Evolutionary conservation across 257 asterid species (phyloP).

Genomic region (Solanum chaucha): DNA sequence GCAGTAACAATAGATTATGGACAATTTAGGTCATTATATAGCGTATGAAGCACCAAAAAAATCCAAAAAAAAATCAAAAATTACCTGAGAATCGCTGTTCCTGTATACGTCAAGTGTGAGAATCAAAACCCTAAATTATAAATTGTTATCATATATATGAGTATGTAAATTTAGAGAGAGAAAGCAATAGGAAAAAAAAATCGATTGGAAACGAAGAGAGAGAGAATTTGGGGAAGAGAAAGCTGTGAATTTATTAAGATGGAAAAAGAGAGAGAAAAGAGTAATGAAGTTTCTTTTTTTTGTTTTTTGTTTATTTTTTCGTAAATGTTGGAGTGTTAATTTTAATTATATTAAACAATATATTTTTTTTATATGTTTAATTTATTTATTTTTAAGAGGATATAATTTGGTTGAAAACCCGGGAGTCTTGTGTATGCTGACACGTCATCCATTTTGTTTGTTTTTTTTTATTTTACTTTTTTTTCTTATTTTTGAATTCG

Average conservation of each 20-base stretch:
- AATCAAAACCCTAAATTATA: conserved; percentile 23
- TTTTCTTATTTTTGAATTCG: not conserved
- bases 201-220: conserved; percentile 13
- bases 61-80: not conserved
- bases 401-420: not conserved
- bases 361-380: not conserved
- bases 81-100: conserved; percentile 3
- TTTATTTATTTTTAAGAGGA: not conserved
- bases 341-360: no score
- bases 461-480: no score
- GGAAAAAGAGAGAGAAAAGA: not conserved
- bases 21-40: conserved; percentile 15
- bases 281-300: not conserved
- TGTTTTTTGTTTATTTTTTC: not conserved
- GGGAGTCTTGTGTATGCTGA: not conserved
- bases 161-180: not conserved
- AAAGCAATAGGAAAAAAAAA: conserved; percentile 7
- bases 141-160: not conserved
- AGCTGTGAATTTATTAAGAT: conserved; percentile 11
- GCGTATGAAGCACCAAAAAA: not conserved
- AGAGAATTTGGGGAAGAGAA: conserved; percentile 4
- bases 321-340: not conserved
- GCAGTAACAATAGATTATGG: conserved; percentile 10
- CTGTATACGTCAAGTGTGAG: conserved; percentile 34
- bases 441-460: not conserved